These are phyloP conservation scores for Chaetomidium leptoderma DNA, from an alignment of 495 filamentous ascomycete species.

Conservation along the genomic window DNA sequence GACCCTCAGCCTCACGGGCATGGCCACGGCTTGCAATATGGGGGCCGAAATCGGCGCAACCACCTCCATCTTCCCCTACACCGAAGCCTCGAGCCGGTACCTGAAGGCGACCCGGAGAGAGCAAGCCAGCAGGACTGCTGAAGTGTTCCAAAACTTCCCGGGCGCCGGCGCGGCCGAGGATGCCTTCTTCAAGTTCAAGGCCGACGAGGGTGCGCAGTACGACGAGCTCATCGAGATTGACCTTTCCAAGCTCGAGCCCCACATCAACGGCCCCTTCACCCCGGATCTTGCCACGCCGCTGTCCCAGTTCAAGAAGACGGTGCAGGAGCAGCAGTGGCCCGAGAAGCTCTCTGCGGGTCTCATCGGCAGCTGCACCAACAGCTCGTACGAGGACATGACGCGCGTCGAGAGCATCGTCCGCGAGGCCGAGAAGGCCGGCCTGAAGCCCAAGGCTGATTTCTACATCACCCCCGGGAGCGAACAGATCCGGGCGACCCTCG, in stretches of 20 bases:
- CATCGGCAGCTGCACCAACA: slow-evolving; percentile 98
- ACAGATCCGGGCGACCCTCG: slow-evolving; percentile 90
- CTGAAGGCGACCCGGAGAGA: slow-evolving; percentile 76
- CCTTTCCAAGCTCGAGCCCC: slow-evolving; percentile 84
- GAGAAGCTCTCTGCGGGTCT: slow-evolving; percentile 84
- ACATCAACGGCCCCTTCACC: slow-evolving; percentile 96
- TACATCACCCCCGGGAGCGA: slow-evolving; percentile 96
- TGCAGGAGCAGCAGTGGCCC: slow-evolving; percentile 83
- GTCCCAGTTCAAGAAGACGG: slow-evolving; percentile 78
- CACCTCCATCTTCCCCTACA: slow-evolving; percentile 77
- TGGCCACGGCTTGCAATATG: slow-evolving; percentile 91
- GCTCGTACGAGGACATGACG: slow-evolving; percentile 97
- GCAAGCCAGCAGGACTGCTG: slow-evolving; percentile 61
- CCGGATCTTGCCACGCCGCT: slow-evolving; percentile 90
- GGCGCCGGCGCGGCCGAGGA: slow-evolving; percentile 36
- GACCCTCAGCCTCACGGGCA: slow-evolving; percentile 84
- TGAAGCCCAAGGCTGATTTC: slow-evolving; percentile 85
- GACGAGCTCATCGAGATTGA: slow-evolving; percentile 91
- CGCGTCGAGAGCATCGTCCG: slow-evolving; percentile 87
- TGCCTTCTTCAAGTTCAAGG: slow-evolving; percentile 49
- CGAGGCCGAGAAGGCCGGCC: slow-evolving; percentile 77
- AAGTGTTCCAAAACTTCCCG: slow-evolving; percentile 45
- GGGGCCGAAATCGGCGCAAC: slow-evolving; percentile 89
- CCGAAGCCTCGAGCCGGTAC: slow-evolving; percentile 56
- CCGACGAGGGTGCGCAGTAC: slow-evolving; percentile 78